Conservation (phyloP, 2,329 filamentous ascomycete species). For the Fusarium pininemorale region DNA sequence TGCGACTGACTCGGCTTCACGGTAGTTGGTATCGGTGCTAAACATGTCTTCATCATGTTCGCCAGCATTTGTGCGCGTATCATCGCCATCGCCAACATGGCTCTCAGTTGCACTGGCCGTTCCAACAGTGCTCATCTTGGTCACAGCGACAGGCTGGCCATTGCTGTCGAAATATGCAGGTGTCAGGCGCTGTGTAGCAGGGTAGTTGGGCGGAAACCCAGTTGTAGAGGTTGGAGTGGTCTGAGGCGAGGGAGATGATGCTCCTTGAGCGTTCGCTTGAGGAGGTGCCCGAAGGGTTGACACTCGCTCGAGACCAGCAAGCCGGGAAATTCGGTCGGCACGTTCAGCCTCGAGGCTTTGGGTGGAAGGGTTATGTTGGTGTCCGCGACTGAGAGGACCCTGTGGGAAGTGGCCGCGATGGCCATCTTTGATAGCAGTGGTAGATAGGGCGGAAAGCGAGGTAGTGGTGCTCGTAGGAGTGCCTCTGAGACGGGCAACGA, state of each 20-base stretch:
- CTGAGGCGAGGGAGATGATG: conserved; percentile 57
- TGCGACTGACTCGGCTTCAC: conserved; percentile 67
- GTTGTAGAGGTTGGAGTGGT: conserved; percentile 61
- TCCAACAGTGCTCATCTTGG: conserved; percentile 89
- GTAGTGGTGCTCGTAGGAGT: conserved; percentile 94
- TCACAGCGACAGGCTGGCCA: conserved; percentile 73
- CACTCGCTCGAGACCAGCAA: conserved; percentile 90
- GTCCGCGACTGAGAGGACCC: conserved; percentile 61
- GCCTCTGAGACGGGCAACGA: conserved; percentile 64
- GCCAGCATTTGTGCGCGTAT: conserved; percentile 61
- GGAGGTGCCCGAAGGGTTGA: conserved; percentile 73
- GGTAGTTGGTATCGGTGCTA: conserved; percentile 72
- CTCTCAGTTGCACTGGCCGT: conserved; percentile 89
- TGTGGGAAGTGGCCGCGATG: conserved; percentile 82
- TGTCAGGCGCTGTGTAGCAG: conserved; percentile 54
- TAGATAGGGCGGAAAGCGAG: conserved; percentile 89
- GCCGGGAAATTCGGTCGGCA: conserved; percentile 92
- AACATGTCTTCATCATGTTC: conserved; percentile 73
- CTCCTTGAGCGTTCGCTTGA: conserved; percentile 43
- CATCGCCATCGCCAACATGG: conserved; percentile 65
- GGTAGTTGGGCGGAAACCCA: conserved; percentile 54
- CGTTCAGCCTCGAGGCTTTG: conserved; percentile 89
- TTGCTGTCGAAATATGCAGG: conserved; percentile 84
- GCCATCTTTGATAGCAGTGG: conserved; percentile 95
- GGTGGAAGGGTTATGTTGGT: conserved; percentile 67